Conservation (phyloP, 2,329 filamentous ascomycete species). For the Xenoacremonium recifei region DNA sequence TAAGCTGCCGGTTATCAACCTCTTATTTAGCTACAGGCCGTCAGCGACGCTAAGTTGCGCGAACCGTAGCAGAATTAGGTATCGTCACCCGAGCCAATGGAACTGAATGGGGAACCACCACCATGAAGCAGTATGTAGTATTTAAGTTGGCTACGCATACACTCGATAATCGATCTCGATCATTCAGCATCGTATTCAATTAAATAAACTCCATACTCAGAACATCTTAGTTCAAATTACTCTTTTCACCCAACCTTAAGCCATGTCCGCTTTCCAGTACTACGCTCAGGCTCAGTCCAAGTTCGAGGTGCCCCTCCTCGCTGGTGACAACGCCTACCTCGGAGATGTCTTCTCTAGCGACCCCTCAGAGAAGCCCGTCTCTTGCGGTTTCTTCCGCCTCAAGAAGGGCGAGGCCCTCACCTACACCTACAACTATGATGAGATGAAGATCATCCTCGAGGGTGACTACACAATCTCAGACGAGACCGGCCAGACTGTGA, state of each 20-base stretch:
- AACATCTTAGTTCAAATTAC: conserved; percentile 1
- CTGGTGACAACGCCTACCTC: conserved; percentile 66
- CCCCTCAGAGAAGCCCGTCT: conserved; percentile 57
- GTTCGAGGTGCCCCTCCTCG: conserved; percentile 64
- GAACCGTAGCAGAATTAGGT: too few relatives aligned
- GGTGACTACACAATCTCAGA: conserved; percentile 65
- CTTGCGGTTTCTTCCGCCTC: conserved; percentile 63
- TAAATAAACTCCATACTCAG: too few relatives aligned
- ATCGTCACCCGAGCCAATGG: too few relatives aligned
- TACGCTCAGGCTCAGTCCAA: conserved; percentile 56
- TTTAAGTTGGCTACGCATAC: too few relatives aligned
- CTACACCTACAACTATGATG: conserved; percentile 69
- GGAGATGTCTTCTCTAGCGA: conserved; percentile 61
- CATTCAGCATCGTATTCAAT: too few relatives aligned
- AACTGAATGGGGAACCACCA: too few relatives aligned
- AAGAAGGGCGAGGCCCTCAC: conserved; percentile 66
- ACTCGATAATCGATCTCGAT: too few relatives aligned
- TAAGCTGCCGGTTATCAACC: too few relatives aligned
- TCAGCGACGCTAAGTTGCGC: too few relatives aligned
- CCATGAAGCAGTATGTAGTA: too few relatives aligned
- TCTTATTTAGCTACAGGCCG: too few relatives aligned
- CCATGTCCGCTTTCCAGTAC: conserved; percentile 43
- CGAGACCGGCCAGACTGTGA: conserved; percentile 58
- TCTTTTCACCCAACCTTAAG: not conserved
- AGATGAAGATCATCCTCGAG: conserved; percentile 73